phyloP scores from a whole-genome alignment of 768 basidiomycete species.

The Amyloporia xantha region DNA sequence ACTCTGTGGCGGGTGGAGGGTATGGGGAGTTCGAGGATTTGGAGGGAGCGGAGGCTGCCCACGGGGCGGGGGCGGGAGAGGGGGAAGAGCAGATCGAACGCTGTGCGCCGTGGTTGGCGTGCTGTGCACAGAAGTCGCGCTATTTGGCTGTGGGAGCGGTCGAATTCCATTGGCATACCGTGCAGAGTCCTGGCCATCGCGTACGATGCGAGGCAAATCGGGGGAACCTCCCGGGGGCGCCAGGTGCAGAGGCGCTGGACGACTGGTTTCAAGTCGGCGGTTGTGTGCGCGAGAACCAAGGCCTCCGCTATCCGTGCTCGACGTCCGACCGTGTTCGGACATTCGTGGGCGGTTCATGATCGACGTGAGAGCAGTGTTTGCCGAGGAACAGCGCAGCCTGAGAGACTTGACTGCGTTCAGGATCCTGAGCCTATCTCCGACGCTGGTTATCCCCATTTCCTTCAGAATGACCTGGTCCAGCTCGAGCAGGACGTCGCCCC shows the following conservation, averaged over 20 bases:
- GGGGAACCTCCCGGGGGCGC: constrained; percentile 43
- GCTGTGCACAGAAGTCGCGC: constrained; percentile 23
- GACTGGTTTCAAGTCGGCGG: constrained; percentile 49
- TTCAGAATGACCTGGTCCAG: constrained; percentile 81
- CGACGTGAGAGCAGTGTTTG: constrained; percentile 11
- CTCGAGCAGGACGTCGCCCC: constrained; percentile 87
- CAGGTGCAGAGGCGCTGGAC: constrained; percentile 82
- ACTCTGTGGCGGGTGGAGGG: constrained; percentile 15
- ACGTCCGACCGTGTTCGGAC: constrained; percentile 15
- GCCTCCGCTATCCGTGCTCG: constrained; percentile 16
- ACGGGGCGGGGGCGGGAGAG: constrained; percentile 64
- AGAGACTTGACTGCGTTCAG: constrained; percentile 78
- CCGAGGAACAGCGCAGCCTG: constrained; percentile 45
- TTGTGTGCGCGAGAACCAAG: constrained; percentile 26
- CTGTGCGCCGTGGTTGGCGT: constrained; percentile 29
- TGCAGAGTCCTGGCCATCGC: constrained; percentile 53
- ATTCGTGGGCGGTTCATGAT: constrained; percentile 18
- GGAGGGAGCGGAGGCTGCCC: constrained; percentile 45
- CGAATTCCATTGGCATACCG: constrained; percentile 33
- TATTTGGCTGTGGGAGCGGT: constrained; percentile 41
- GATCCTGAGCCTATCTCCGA: constrained; percentile 89
- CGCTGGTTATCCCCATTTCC: constrained; percentile 85
- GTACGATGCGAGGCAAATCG: constrained; percentile 69
- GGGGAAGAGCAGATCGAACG: constrained; percentile 47
- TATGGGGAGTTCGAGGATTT: constrained; percentile 25